Evolutionary conservation across 2,329 filamentous ascomycete species (phyloP).

Genomic region (Pseudogymnoascus sp.): DNA sequence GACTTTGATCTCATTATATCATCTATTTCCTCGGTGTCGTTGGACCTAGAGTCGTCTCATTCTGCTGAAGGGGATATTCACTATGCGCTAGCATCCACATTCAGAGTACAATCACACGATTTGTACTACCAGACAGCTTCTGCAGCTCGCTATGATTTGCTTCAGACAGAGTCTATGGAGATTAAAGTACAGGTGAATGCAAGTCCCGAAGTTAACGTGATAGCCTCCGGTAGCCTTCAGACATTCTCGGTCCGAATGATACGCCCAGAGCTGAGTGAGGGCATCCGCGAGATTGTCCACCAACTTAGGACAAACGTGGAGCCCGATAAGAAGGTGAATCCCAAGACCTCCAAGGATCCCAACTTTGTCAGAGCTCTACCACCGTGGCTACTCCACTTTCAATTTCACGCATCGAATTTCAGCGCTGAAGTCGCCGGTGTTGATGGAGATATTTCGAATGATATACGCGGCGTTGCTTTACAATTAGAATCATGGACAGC

Average conservation of each 20-base stretch:
- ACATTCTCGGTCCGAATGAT: constrained; percentile 87
- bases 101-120: constrained; percentile 77
- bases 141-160: constrained; percentile 74
- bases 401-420: constrained; percentile 81
- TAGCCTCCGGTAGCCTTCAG: constrained; percentile 70
- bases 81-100: constrained; percentile 76
- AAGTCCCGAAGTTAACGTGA: constrained; percentile 75
- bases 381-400: constrained; percentile 74
- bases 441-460: constrained; percentile 73
- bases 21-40: constrained; percentile 83
- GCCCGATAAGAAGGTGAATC: constrained; percentile 48
- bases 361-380: constrained; percentile 76
- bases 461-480: constrained; percentile 74
- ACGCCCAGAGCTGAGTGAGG: constrained; percentile 84
- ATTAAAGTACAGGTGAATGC: constrained; percentile 79
- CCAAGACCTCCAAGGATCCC: constrained; percentile 44
- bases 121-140: constrained; percentile 90
- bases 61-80: constrained; percentile 75
- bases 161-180: constrained; percentile 83
- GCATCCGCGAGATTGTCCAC: constrained; percentile 81
- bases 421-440: constrained; percentile 85
- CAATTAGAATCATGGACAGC: constrained; percentile 82
- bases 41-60: constrained; percentile 95
- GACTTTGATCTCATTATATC: constrained; percentile 95
- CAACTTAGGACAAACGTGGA: constrained; percentile 69